Evolutionary conservation across 1,139 yeast genomes (phyloP).

Genomic region (Saccharomycopsis hybrid): DNA sequence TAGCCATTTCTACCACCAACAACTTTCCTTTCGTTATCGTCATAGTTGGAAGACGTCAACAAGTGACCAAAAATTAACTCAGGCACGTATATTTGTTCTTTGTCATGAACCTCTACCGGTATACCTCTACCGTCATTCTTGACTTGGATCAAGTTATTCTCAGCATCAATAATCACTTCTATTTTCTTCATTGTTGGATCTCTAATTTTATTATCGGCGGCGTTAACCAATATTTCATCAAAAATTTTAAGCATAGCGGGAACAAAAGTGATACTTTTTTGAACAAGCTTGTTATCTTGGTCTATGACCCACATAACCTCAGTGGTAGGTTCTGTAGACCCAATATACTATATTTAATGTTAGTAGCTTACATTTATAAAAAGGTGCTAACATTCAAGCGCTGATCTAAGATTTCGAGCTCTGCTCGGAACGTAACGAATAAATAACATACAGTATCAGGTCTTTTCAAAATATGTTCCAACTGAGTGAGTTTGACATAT

Average conservation of each 20-base stretch:
- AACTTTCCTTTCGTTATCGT: constrained; percentile 90
- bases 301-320: constrained; percentile 85
- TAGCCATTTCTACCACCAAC: constrained; percentile 99
- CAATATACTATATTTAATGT: constrained; percentile 49
- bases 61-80: constrained; percentile 94
- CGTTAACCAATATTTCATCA: constrained; percentile 95
- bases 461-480: constrained; percentile 93
- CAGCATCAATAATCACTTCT: constrained; percentile 74
- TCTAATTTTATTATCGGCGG: constrained; percentile 92
- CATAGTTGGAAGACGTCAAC: constrained; percentile 91
- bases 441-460: constrained; percentile 62
- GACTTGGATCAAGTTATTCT: constrained; percentile 67
- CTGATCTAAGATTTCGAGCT: no score
- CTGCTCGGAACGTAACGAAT: no score
- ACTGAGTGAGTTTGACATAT: constrained; percentile 87
- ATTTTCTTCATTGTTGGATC: constrained; percentile 86
- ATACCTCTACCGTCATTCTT: constrained; percentile 94
- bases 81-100: constrained; percentile 90
- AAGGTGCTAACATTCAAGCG: no score
- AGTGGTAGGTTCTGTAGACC: constrained; percentile 81
- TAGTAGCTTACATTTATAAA: no score
- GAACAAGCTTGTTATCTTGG: constrained; percentile 64
- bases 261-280: constrained; percentile 67
- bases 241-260: constrained; percentile 96
- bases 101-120: constrained; percentile 88